Conservation (phyloP, 345 rosid species). For the Acer negundo region DNA sequence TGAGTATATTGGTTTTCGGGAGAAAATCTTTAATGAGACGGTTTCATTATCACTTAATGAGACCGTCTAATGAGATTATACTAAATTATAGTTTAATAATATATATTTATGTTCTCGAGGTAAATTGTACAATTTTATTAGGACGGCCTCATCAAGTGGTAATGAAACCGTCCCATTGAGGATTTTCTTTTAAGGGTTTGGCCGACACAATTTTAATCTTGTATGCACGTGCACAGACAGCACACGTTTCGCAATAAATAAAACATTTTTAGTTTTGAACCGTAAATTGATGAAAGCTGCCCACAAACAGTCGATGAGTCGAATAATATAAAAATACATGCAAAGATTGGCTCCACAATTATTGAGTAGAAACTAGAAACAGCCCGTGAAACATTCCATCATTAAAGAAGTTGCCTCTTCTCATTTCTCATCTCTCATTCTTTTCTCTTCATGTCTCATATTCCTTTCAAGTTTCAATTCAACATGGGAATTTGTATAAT, state of each 20-base stretch:
- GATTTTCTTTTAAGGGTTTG: neutral
- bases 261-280: slow-evolving; percentile 16
- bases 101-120: too few species aligned
- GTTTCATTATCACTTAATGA: too few species aligned
- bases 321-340: neutral
- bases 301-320: neutral
- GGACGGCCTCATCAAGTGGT: too few species aligned
- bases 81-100: too few species aligned
- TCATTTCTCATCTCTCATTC: too few species aligned
- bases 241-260: neutral
- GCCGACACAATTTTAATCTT: neutral
- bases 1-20: neutral
- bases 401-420: slow-evolving; percentile 13
- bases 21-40: too few species aligned
- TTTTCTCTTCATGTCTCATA: neutral
- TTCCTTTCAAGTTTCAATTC: neutral
- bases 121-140: too few species aligned
- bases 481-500: neutral
- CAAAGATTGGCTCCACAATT: slow-evolving; percentile 15
- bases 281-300: neutral
- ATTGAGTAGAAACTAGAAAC: neutral
- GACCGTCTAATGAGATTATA: too few species aligned
- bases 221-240: neutral
- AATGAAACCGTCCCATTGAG: too few species aligned
- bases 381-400: slow-evolving; percentile 22